These are phyloP conservation scores for Nymphaea thermarum DNA, from an alignment of 164 flowering plant species.

Conservation along the genomic window DNA sequence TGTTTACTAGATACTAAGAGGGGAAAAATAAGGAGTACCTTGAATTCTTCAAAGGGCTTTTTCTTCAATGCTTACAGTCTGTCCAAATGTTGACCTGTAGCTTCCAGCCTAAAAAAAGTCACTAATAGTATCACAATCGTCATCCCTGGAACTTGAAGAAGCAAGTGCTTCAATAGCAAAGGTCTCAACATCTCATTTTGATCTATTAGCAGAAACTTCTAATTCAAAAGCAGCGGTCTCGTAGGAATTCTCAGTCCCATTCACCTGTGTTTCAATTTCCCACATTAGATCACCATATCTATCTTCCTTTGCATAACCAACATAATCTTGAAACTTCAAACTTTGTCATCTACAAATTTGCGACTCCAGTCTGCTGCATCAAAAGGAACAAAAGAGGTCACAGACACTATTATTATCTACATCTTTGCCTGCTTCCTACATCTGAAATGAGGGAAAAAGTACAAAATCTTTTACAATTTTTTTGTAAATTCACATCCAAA, in stretches of 20 bases:
- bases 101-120: conserved; percentile 71
- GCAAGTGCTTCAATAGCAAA: conserved; percentile 53
- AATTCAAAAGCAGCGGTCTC: conserved; percentile 7
- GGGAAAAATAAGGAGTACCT: conserved; percentile 27
- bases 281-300: conserved; percentile 12
- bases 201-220: conserved; percentile 6
- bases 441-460: neutral
- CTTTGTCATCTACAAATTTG: neutral
- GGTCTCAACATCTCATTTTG: conserved; percentile 39
- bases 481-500: neutral
- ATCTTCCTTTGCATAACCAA: conserved; percentile 5
- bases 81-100: conserved; percentile 80
- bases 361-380: conserved; percentile 2
- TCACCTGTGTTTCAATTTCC: conserved; percentile 16
- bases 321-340: conserved; percentile 16
- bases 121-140: conserved; percentile 51
- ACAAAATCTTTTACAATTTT: neutral
- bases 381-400: neutral
- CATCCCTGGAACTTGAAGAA: conserved; percentile 50
- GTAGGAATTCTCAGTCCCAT: conserved; percentile 10
- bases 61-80: conserved; percentile 92
- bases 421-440: neutral
- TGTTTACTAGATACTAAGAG: neutral
- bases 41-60: conserved; percentile 86
- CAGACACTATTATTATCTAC: no score